Conservation (phyloP, 352 stramenopile species). For the Phytophthora citrophthora region DNA sequence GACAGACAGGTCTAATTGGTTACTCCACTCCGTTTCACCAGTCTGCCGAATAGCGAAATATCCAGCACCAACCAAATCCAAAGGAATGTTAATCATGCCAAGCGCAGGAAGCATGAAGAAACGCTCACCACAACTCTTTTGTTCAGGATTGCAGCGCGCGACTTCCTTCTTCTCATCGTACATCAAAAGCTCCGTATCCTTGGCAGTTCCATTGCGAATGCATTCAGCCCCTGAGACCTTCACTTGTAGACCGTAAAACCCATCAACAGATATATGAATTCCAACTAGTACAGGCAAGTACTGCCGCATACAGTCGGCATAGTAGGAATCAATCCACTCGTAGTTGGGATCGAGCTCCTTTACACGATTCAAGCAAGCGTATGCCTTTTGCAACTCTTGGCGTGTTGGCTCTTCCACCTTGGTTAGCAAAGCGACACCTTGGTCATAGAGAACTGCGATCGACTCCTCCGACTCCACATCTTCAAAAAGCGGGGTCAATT, state of each 20-base stretch:
- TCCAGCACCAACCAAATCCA: conserved; percentile 74
- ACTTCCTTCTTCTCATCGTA: conserved; percentile 56
- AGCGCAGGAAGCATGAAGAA: conserved; percentile 68
- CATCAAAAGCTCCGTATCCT: conserved; percentile 78
- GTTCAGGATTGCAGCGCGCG: conserved; percentile 64
- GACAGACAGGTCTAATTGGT: conserved; percentile 71
- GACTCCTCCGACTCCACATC: conserved; percentile 75
- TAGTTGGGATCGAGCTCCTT: conserved; percentile 74
- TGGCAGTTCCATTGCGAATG: conserved; percentile 83
- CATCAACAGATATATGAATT: conserved; percentile 74
- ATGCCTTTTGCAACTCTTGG: conserved; percentile 74
- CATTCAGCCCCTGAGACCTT: conserved; percentile 71
- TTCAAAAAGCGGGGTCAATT: conserved; percentile 76
- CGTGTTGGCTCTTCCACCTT: conserved; percentile 62
- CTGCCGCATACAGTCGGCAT: conserved; percentile 62
- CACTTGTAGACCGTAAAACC: conserved; percentile 79
- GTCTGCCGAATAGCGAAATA: conserved; percentile 86
- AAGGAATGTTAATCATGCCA: conserved; percentile 66
- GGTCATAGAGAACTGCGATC: conserved; percentile 72
- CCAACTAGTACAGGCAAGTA: conserved; percentile 79
- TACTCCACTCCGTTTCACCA: conserved; percentile 88
- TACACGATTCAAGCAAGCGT: conserved; percentile 75
- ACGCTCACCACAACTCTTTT: conserved; percentile 46
- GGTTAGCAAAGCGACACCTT: conserved; percentile 69
- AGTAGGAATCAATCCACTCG: conserved; percentile 89